Conservation (phyloP, 2,329 filamentous ascomycete species). For the Fusarium acutatum region DNA sequence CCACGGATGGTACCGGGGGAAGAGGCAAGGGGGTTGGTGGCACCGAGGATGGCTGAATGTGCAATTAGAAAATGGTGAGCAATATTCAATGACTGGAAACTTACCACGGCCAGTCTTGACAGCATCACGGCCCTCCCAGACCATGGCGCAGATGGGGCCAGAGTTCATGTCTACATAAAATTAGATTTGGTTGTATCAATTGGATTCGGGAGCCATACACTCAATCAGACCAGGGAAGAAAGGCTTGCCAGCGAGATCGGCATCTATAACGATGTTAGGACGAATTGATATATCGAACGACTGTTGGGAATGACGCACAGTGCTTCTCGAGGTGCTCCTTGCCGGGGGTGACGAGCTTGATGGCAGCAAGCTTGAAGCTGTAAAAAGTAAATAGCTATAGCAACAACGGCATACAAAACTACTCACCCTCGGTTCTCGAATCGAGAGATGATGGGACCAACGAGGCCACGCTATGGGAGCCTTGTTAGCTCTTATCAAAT, state of each 20-base stretch:
- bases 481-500: conserved; percentile 28
- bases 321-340: conserved; percentile 98
- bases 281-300: conserved; percentile 29
- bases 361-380: conserved; percentile 97
- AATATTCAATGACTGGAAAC: conserved; percentile 44
- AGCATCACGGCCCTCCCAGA: conserved; percentile 98
- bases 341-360: conserved; percentile 91
- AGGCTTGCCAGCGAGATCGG: conserved; percentile 89
- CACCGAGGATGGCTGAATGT: conserved; percentile 82
- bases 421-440: conserved; percentile 94
- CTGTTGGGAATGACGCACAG: conserved; percentile 62
- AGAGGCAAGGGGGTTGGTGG: conserved; percentile 97
- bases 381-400: conserved; percentile 17
- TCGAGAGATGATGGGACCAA: conserved; percentile 96
- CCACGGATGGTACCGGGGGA: conserved; percentile 98
- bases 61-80: conserved; percentile 24
- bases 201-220: conserved; percentile 66
- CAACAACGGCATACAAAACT: conserved; percentile 16
- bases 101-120: conserved; percentile 96
- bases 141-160: conserved; percentile 98
- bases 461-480: conserved; percentile 81
- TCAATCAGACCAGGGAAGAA: conserved; percentile 96
- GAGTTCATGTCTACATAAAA: conserved; percentile 82
- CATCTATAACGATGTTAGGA: conserved; percentile 61
- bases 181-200: conserved; percentile 11